A percentile compares a stretch with the other conserved stretches of the same genome.
These are phyloP conservation scores for Saccharum hybrid DNA, from an alignment of 202 grass and related monocot genomes.

Conservation along the genomic window DNA sequence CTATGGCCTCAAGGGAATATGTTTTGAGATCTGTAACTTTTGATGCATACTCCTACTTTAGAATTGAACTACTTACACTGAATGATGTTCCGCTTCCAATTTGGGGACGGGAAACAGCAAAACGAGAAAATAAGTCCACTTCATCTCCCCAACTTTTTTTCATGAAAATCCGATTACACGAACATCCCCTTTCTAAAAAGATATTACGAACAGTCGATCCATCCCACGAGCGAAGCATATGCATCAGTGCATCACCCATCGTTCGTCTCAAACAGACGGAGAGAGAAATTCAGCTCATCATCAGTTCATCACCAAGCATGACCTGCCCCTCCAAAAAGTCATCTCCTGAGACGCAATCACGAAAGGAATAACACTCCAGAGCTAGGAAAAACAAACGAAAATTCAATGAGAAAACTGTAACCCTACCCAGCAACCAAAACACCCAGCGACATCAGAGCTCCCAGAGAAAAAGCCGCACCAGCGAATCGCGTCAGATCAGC, in stretches of 20 bases:
- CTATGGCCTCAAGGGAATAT: neutral
- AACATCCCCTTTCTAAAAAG: no score
- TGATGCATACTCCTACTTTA: no score
- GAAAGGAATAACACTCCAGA: neutral
- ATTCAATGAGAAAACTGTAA: neutral
- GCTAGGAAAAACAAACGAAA: neutral
- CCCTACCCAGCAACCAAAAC: neutral
- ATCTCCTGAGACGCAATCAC: neutral
- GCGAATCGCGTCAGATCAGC: neutral
- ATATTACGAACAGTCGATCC: no score
- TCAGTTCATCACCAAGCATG: neutral
- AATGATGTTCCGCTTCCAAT: no score
- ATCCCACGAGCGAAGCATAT: neutral
- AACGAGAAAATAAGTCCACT: no score
- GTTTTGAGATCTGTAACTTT: no score
- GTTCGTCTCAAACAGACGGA: neutral
- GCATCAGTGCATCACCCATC: neutral
- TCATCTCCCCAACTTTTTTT: no score
- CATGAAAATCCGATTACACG: neutral
- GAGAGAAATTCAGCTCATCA: neutral
- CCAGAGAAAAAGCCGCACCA: neutral
- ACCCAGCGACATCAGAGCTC: neutral
- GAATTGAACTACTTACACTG: no score
- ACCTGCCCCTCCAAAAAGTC: neutral
- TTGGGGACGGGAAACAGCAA: no score